Evolutionary conservation across 805 yeast species (phyloP), one percentile per base, ranked within the genome.

Genomic region (Crinitomyces ghanaensis): DNA sequence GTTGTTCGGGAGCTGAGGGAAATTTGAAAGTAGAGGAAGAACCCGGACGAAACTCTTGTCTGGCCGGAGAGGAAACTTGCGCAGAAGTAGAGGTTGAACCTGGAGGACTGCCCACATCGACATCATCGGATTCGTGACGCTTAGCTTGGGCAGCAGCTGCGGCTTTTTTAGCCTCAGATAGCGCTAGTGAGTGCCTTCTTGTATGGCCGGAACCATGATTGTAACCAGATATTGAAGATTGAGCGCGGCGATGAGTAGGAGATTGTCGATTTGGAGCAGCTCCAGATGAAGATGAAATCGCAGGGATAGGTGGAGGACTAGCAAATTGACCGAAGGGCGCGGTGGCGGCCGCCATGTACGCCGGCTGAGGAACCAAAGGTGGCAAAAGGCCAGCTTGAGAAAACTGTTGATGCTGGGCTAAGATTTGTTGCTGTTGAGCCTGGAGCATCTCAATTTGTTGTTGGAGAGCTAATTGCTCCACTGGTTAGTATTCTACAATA

Each of bases 121-220:
- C 31, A 5, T 33, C 37, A 9, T 28, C 20, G 14, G 30, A 8
- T 5, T 38, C 38, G 23, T 39, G 42, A 3, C 58, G 48, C 53
- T 83, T 91, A 2, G 79, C 77, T 51, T 77, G 84, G 24, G 76
- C 86, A 44, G 76, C 77, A 4, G 95, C 95, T n/a, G 98, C 98
- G 5, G 96, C 96, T 45, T 77, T 77, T 48, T 82, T 85, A 8
- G 97, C 97, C 58, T 88, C 98, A 34, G 76, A 76, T 37, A 88
- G 65, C 2, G 93, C 96, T 39, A 88, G 62, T 0, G 96, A 85
- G 54, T 88, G 97, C 54, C 98, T 74, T 61, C 98, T 74, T 26
- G 67, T 62, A 53, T 88, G 98, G 22, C 96, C 95, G 39, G 64
- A 59, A 11, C 38, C 36, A 19, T 21, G 21, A 19, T 31, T 31